These are phyloP conservation scores for Hanseniaspora occidentalis DNA, from an alignment of 805 yeast species.

Conservation along the genomic window DNA sequence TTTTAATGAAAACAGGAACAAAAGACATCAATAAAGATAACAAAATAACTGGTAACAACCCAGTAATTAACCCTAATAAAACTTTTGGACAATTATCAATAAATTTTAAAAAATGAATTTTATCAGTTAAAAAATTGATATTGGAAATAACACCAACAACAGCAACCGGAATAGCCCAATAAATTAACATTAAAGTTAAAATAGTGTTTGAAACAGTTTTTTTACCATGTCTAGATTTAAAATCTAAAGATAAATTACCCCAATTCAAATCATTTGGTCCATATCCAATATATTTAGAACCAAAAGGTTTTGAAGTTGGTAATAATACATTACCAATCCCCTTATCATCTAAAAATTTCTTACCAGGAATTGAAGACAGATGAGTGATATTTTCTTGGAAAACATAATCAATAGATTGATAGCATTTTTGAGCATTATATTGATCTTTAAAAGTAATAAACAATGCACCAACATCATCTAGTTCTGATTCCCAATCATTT, in stretches of 20 bases:
- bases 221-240: conserved; percentile 45
- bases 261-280: conserved; percentile 79
- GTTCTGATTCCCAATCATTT: conserved; percentile 33
- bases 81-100: conserved; percentile 58
- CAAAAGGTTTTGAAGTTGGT: conserved; percentile 15
- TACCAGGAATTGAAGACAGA: too few relatives aligned
- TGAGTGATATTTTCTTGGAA: conserved; percentile 28
- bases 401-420: conserved; percentile 60
- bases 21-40: conserved; percentile 75
- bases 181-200: conserved; percentile 56
- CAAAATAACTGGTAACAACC: conserved; percentile 72
- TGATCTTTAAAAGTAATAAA: conserved; percentile 76
- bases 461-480: conserved; percentile 48
- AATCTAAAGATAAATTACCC: conserved; percentile 55
- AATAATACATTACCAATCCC: too few relatives aligned
- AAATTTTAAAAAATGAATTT: conserved; percentile 64
- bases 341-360: too few relatives aligned
- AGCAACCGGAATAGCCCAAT: conserved; percentile 98
- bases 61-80: conserved; percentile 75
- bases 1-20: conserved; percentile 73
- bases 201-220: conserved; percentile 48
- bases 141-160: conserved; percentile 91
- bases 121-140: conserved; percentile 57
- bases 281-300: conserved; percentile 43
- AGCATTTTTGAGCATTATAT: conserved; percentile 79